Evolutionary conservation across 768 basidiomycete genomes (phyloP).

Genomic region (Russula earlei): DNA sequence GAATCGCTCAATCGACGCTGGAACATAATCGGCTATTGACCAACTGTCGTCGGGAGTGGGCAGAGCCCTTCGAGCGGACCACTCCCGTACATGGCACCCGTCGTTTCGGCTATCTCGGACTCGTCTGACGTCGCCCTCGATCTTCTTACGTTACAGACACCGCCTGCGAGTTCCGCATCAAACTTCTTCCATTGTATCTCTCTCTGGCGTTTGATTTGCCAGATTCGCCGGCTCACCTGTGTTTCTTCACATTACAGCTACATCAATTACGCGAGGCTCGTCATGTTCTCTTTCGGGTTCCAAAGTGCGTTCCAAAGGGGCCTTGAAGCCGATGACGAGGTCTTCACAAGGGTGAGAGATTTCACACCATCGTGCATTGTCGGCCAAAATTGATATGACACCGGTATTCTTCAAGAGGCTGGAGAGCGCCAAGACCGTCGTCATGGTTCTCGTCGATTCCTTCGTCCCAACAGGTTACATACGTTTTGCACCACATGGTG

Average conservation of each 20-base stretch:
- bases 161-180: conserved; percentile 17
- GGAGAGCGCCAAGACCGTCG: conserved; percentile 16
- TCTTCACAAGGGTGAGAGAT: conserved; percentile 23
- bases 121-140: neutral
- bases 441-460: conserved; percentile 15
- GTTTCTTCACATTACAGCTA: conserved; percentile 8
- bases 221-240: neutral
- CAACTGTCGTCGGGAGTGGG: conserved; percentile 16
- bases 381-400: neutral
- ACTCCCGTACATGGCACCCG: conserved; percentile 1
- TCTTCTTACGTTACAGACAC: neutral
- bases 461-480: conserved; percentile 22
- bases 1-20: conserved; percentile 16
- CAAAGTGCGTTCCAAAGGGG: conserved; percentile 28
- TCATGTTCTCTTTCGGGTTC: conserved; percentile 36
- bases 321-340: conserved; percentile 21
- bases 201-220: neutral
- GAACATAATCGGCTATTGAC: conserved; percentile 8
- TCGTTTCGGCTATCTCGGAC: neutral
- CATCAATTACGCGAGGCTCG: conserved; percentile 28
- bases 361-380: neutral
- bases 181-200: conserved; percentile 34
- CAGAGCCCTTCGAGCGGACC: conserved; percentile 12
- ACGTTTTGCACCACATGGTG: conserved; percentile 24
- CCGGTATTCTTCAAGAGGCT: conserved; percentile 8